Conservation (phyloP, 352 stramenopile species). For the Pythium coloratum region DNA sequence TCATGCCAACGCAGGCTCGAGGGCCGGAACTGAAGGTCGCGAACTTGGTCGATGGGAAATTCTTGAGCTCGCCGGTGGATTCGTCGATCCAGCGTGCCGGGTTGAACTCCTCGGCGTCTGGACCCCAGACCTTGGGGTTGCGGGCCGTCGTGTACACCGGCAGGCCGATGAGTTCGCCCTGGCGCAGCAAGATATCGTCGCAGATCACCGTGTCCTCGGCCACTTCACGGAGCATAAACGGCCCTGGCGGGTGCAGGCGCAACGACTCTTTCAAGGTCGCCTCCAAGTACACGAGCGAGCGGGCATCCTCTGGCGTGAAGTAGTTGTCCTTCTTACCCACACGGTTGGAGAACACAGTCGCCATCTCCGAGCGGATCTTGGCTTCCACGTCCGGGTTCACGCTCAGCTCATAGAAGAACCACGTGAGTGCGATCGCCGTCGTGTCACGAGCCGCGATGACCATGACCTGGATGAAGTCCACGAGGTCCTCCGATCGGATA, state of each 20-base stretch:
- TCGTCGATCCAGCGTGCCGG: slow-evolving; percentile 56
- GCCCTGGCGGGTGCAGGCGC: slow-evolving; percentile 55
- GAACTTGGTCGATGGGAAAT: slow-evolving; percentile 29
- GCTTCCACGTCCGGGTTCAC: slow-evolving; percentile 47
- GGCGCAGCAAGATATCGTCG: slow-evolving; percentile 25
- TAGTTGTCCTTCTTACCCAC: slow-evolving; percentile 9
- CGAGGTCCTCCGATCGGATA: slow-evolving; percentile 47
- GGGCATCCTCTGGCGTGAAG: slow-evolving; percentile 48
- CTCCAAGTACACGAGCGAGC: slow-evolving; percentile 56
- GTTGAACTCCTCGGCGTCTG: slow-evolving; percentile 52
- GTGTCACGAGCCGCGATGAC: slow-evolving; percentile 79
- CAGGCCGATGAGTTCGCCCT: slow-evolving; percentile 26
- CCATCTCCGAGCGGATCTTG: slow-evolving; percentile 52
- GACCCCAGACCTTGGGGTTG: slow-evolving; percentile 38
- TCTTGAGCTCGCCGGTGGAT: slow-evolving; percentile 8
- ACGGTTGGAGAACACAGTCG: slow-evolving; percentile 10
- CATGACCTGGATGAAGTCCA: slow-evolving; percentile 68
- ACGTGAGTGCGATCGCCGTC: slow-evolving; percentile 66
- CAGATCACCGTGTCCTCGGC: slow-evolving; percentile 54
- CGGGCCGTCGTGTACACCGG: slow-evolving; percentile 31
- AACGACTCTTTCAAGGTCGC: slow-evolving; percentile 64
- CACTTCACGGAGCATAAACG: slow-evolving; percentile 57
- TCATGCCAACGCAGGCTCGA: slow-evolving; percentile 45
- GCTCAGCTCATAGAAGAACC: slow-evolving; percentile 72
- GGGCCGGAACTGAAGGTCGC: slow-evolving; percentile 45